Conservation (phyloP, 2,329 filamentous ascomycete species). For the Pestalotiopsis sp. region DNA sequence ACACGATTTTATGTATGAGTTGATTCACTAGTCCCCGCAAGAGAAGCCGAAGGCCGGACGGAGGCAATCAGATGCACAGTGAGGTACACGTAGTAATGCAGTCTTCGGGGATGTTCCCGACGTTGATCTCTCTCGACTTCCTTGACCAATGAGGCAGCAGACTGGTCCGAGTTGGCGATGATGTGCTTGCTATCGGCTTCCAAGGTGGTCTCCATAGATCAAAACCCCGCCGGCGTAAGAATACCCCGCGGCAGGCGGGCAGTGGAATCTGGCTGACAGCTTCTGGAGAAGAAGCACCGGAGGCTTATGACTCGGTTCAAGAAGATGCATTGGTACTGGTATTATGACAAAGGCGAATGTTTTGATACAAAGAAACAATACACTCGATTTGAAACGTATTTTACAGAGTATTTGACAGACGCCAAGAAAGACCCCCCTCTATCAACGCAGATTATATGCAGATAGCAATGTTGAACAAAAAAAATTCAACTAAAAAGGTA, state of each 20-base stretch:
- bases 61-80: background rate
- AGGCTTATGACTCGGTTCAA: background rate
- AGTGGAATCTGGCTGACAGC: background rate
- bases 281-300: background rate
- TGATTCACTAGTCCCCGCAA: background rate
- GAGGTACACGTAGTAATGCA: background rate
- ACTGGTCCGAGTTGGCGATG: background rate
- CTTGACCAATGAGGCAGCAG: slow-evolving; percentile 3
- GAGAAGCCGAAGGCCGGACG: background rate
- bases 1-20: background rate
- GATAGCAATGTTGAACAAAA: no score
- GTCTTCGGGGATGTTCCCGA: background rate
- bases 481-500: no score
- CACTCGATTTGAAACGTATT: no score
- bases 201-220: background rate
- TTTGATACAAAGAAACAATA: no score
- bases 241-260: slow-evolving; percentile 1
- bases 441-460: no score
- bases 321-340: background rate
- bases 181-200: slow-evolving; percentile 6
- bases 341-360: background rate
- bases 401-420: no score
- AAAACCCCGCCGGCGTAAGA: background rate
- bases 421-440: no score
- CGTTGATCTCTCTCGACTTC: background rate